Conservation (phyloP, 257 asterid species). For the Jacaranda copaia region DNA sequence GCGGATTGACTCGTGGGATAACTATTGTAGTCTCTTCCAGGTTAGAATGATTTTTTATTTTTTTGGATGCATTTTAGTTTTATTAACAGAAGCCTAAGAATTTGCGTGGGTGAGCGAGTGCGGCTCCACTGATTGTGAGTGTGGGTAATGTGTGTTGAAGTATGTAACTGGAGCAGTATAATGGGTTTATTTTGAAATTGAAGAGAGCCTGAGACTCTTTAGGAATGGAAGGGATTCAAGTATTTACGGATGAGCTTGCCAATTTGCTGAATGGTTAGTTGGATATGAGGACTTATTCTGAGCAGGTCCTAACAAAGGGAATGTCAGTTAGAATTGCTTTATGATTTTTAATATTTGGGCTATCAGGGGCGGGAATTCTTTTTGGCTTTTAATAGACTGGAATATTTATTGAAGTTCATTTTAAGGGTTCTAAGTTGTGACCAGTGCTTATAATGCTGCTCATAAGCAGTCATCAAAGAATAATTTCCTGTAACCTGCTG, state of each 20-base stretch:
- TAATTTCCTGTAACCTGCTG: background rate
- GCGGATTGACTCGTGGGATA: slow-evolving; percentile 94
- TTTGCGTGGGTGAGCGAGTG: background rate
- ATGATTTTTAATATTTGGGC: background rate
- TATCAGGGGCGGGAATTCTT: background rate
- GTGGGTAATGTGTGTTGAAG: background rate
- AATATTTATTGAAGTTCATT: background rate
- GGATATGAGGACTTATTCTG: background rate
- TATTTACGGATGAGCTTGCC: background rate
- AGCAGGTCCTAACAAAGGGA: background rate
- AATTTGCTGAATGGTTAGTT: background rate
- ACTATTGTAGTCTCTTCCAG: slow-evolving; percentile 89
- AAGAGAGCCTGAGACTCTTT: background rate
- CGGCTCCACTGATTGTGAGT: background rate
- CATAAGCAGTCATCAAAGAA: background rate
- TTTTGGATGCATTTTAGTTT: background rate
- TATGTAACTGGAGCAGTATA: background rate
- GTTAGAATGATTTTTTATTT: slow-evolving; percentile 35
- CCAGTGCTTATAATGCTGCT: background rate
- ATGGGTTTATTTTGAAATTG: background rate
- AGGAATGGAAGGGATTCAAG: background rate
- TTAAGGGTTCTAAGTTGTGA: background rate
- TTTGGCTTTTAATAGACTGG: background rate
- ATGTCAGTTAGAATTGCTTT: background rate
- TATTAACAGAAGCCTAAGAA: background rate